Conservation (phyloP, 2,329 filamentous ascomycete species). For the Epichloe sp. region DNA sequence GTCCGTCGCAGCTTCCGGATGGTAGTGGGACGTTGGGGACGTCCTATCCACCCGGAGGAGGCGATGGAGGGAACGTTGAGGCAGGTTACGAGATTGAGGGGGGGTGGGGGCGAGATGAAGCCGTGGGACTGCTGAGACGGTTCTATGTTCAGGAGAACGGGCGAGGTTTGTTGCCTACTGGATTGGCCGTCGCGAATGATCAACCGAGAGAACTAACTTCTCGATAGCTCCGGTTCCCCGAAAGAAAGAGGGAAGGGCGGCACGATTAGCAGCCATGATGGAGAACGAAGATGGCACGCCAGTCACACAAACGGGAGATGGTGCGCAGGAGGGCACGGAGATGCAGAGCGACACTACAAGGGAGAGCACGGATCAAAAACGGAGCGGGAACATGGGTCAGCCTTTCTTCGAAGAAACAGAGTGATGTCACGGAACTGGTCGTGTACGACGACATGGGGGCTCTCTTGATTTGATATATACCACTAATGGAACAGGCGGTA, state of each 20-base stretch:
- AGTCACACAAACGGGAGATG: not conserved
- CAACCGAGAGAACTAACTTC: constrained; percentile 8
- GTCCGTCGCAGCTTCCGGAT: constrained; percentile 23
- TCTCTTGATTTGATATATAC: too few relatives aligned
- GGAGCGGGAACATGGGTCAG: not conserved
- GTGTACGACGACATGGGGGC: not conserved
- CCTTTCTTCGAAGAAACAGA: not conserved
- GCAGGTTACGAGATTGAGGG: constrained; percentile 69
- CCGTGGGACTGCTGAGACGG: constrained; percentile 78
- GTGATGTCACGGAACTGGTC: not conserved
- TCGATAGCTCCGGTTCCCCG: constrained; percentile 34
- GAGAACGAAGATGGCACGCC: constrained; percentile 21
- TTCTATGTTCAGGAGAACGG: constrained; percentile 99
- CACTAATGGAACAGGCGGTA: not conserved
- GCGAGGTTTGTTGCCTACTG: constrained; percentile 47
- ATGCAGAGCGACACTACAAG: not conserved
- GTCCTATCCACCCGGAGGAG: constrained; percentile 25
- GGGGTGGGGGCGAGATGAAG: constrained; percentile 80
- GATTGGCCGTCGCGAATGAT: not conserved
- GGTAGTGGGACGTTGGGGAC: constrained; percentile 23
- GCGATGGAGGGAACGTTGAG: constrained; percentile 59
- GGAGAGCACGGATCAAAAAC: not conserved
- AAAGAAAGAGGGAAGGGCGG: constrained; percentile 43
- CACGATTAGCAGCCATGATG: constrained; percentile 38
- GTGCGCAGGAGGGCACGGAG: not conserved